Evolutionary conservation across 176 grass and related monocot species (phyloP), one percentile per base, ranked within the genome.

Genomic region (Oryza brachyantha): DNA sequence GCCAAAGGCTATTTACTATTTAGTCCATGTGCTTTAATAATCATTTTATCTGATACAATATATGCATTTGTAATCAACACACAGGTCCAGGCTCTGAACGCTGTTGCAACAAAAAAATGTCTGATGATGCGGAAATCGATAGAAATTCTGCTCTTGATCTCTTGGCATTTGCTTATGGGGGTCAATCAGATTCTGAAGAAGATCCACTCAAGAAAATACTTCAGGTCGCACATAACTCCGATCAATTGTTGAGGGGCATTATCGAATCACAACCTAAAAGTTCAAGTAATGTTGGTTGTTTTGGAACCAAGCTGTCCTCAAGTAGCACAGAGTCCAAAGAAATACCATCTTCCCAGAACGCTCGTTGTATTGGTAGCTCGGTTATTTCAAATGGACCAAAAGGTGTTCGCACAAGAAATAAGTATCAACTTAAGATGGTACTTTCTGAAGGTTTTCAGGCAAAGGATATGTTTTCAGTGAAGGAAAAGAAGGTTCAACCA

Each of bases 91-190:
- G 29, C 79, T 74, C 76, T 83, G 46, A 85, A 64, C 36, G 1
- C 2, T 21, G 73, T 90, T 42, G 38, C 42, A 70, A 74, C 26
- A 28, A 66, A 68, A 61, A 88, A 59, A 71, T 78, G 85, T 86
- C 79, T 61, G 87, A 89, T 88, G 75, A 61, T 69, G 85, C 55
- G 17, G 48, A 52, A 16, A 73, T 76, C 52, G 72, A 83, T 73
- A 50, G 78, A 57, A 75, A 38, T 73, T 93, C 96, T 85, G 90
- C 88, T 72, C 96, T 91, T 86, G 96, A 91, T 87, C 85, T 89
- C 76, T 86, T 99, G 78, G 96, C 79, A 32, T 88, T 90, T 79
- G 80, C 71, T 45, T 89, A 93, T 83, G 90, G 52, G 36, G 86
- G 85, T 85, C 69, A 38, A 72, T 89, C 92, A 68, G 84, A 91